Percentiles rank a stretch among this genome's conserved stretches.
These are phyloP conservation scores for Epichloe sylvatica DNA, from an alignment of 2,329 filamentous ascomycete genomes.

Conservation along the genomic window DNA sequence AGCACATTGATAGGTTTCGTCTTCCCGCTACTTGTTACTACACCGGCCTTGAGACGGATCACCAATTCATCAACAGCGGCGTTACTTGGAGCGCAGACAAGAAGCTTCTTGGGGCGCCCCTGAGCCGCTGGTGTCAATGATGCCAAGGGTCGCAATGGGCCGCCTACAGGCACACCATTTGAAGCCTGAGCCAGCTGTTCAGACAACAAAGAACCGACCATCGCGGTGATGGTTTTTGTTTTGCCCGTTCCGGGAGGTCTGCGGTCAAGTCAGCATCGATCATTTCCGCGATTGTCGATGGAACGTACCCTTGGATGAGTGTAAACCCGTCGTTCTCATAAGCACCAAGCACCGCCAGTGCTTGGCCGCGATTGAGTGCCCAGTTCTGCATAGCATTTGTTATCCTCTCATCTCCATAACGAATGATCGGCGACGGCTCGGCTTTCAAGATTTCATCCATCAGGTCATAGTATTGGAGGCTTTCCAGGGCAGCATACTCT, in stretches of 20 bases:
- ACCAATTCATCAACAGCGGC: constrained; percentile 94
- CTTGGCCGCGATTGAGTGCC: constrained; percentile 74
- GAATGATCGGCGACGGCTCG: constrained; percentile 76
- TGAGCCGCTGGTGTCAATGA: constrained; percentile 12
- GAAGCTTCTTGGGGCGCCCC: constrained; percentile 56
- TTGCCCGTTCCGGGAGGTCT: constrained; percentile 92
- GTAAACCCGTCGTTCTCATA: constrained; percentile 96
- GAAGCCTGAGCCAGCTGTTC: constrained; percentile 23
- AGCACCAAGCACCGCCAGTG: constrained; percentile 80
- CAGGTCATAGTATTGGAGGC: constrained; percentile 87
- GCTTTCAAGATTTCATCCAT: constrained; percentile 84
- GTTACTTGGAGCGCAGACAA: constrained; percentile 97
- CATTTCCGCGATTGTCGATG: background rate
- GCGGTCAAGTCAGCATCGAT: constrained; percentile 16
- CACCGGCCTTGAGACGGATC: constrained; percentile 74
- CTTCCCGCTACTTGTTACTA: constrained; percentile 63
- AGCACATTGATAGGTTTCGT: constrained; percentile 71
- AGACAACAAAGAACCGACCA: constrained; percentile 66
- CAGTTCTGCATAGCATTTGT: constrained; percentile 60
- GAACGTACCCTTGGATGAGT: constrained; percentile 66
- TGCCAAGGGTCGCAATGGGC: constrained; percentile 16
- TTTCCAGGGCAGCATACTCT: constrained; percentile 84
- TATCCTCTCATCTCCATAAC: constrained; percentile 63
- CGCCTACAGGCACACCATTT: constrained; percentile 19
- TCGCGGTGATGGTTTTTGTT: constrained; percentile 94